These are phyloP conservation scores for Mariannaea elegans DNA, from an alignment of 2,329 filamentous ascomycete species.

Conservation along the genomic window DNA sequence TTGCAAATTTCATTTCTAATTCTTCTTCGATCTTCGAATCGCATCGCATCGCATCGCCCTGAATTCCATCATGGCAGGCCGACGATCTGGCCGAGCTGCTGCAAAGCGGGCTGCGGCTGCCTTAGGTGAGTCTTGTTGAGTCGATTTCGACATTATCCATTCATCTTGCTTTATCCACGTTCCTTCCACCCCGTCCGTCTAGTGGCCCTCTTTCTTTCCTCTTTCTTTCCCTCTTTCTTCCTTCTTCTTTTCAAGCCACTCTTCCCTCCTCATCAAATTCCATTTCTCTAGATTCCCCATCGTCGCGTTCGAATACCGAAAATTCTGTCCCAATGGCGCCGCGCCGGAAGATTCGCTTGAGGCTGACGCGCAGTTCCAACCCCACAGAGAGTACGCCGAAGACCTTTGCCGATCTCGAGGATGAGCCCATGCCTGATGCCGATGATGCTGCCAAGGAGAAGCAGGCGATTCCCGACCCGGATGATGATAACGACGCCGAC, in stretches of 20 bases:
- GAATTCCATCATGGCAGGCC: constrained; percentile 46
- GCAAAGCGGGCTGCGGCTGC: constrained; percentile 63
- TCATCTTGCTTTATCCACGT: constrained; percentile 9
- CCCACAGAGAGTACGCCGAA: constrained; percentile 53
- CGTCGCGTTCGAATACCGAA: constrained; percentile 15
- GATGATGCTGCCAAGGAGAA: constrained; percentile 50
- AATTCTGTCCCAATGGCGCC: constrained; percentile 36
- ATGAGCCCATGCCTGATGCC: constrained; percentile 43
- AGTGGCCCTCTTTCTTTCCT: not conserved
- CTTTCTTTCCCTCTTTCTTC: not conserved
- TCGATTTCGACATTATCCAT: constrained; percentile 2
- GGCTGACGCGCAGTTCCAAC: constrained; percentile 44
- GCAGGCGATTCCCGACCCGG: constrained; percentile 48
- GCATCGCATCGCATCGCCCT: constrained; percentile 17
- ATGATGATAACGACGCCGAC: constrained; percentile 54
- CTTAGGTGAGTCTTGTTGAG: constrained; percentile 53
- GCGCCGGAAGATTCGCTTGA: constrained; percentile 43
- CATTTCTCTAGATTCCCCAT: constrained; percentile 2
- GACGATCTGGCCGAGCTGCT: constrained; percentile 62
- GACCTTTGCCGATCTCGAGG: constrained; percentile 52
- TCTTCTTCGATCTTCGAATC: constrained; percentile 20
- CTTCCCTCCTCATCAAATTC: constrained; percentile 2
- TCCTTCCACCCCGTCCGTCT: constrained; percentile 2
- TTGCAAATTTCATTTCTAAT: not conserved
- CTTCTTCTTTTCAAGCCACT: not conserved